Evolutionary conservation across 257 asterid species (phyloP).

Genomic region (Solanum bulbocastanum): DNA sequence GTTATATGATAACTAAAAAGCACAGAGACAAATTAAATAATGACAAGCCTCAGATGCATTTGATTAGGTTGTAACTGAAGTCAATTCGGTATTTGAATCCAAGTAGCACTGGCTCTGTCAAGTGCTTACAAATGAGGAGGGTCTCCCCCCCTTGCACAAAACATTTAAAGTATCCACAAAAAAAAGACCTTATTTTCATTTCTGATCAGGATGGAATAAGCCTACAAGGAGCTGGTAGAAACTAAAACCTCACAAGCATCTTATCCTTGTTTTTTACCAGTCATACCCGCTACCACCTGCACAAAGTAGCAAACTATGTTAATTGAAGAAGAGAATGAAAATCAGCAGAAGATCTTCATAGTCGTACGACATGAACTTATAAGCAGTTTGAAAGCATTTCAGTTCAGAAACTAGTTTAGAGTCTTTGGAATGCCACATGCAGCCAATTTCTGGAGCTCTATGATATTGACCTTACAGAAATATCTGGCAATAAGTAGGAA

Average conservation of each 20-base stretch:
- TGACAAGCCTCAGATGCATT: neutral
- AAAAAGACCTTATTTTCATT: conserved; percentile 9
- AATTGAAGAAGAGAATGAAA: neutral
- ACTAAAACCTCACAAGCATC: neutral
- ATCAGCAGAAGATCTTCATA: neutral
- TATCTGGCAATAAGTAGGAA: neutral
- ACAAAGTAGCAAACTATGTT: conserved; percentile 3
- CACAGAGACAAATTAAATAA: neutral
- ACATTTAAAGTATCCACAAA: neutral
- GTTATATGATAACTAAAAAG: neutral
- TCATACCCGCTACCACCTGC: conserved; percentile 75
- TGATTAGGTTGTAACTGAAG: neutral
- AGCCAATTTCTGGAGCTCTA: neutral
- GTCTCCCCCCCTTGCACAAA: neutral
- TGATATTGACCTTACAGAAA: neutral
- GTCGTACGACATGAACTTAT: neutral
- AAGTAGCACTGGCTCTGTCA: neutral
- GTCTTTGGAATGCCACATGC: neutral
- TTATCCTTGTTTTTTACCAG: conserved; percentile 45
- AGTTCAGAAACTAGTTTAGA: neutral
- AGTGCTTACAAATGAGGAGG: neutral
- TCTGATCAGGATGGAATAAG: neutral
- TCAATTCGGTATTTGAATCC: neutral
- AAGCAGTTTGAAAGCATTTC: neutral
- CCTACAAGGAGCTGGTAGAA: neutral